Evolutionary conservation across 108 stramenopile species (phyloP), one percentile per base, ranked within the genome.

Genomic region (Cylindrotheca fusiformis): DNA sequence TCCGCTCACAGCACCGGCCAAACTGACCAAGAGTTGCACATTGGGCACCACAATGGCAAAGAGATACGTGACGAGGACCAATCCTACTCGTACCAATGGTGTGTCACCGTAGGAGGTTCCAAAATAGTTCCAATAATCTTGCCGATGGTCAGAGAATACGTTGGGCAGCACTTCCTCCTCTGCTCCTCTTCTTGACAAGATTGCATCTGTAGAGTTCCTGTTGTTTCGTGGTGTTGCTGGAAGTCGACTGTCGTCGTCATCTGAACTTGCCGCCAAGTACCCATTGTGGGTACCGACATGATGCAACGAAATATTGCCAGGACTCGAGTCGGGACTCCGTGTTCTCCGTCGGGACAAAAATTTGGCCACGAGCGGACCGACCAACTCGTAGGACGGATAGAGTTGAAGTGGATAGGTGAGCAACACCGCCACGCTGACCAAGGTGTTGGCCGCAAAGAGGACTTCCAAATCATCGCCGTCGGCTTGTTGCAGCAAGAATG

Each of bases 1-100:
- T 18, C 87, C 87, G 1, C 83, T 73, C 33, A 88, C 18, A 18
- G 87, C 87, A 12, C 87, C 87, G 1, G 82, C 84, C 54, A 88
- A 52, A 20, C 79, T 78, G 33, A 88, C 80, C 24, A 88, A 58
- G 18, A 66, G 55, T 47, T 88, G 80, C 0, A 88, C 87, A 59
- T 88, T 88, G 3, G 87, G 87, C 14, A 88, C 71, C 14, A 74
- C 48, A 10, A 76, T 65, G 32, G 87, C 87, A 19, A 88, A 55
- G 6, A 50, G 26, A 75, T 71, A 85, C 17, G 87, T 88, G n/a
- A 70, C 28, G 21, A 83, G 22, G 2, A 88, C 84, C 44, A 88
- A 26, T 23, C 49, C 26, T 2, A 71, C 53, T 27, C 87, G 82
- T 29, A 88, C 31, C 50, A 45, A 20, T 1, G 75, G 67, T 2